Conservation (phyloP, 192 early-diverging fungal species). For the Podila epicladia region DNA sequence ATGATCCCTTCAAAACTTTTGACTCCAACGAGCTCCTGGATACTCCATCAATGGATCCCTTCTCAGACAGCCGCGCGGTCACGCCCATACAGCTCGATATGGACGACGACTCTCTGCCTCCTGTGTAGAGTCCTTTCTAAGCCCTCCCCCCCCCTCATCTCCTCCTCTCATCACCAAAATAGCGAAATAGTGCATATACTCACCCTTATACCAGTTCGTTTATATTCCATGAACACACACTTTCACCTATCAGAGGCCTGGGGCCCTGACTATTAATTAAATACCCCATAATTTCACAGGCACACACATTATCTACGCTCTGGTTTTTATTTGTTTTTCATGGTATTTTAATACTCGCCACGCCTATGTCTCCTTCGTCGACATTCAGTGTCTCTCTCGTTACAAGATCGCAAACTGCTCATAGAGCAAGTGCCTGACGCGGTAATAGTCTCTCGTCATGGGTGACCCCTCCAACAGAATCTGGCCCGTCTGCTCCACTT, state of each 20-base stretch:
- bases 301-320: too few species aligned
- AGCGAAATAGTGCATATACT: neutral
- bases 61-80: neutral
- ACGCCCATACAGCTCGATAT: neutral
- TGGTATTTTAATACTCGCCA: too few species aligned
- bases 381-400: too few species aligned
- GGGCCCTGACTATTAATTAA: too few species aligned
- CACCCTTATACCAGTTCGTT: neutral
- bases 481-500: conserved; percentile 49
- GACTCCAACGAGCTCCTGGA: conserved; percentile 16
- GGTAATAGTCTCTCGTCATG: conserved; percentile 75
- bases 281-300: too few species aligned
- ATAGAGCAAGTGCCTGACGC: conserved; percentile 75
- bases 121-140: neutral
- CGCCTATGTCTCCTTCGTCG: too few species aligned
- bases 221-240: too few species aligned
- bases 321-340: too few species aligned
- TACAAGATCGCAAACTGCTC: conserved; percentile 79
- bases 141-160: conserved; percentile 1
- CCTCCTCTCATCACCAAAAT: too few species aligned
- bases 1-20: conserved; percentile 47
- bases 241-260: too few species aligned
- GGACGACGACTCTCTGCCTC: neutral
- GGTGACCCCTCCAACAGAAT: conserved; percentile 30
- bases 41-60: neutral